These are phyloP conservation scores for Paxillus rubicundulus DNA, from an alignment of 768 basidiomycete genomes.

Conservation along the genomic window DNA sequence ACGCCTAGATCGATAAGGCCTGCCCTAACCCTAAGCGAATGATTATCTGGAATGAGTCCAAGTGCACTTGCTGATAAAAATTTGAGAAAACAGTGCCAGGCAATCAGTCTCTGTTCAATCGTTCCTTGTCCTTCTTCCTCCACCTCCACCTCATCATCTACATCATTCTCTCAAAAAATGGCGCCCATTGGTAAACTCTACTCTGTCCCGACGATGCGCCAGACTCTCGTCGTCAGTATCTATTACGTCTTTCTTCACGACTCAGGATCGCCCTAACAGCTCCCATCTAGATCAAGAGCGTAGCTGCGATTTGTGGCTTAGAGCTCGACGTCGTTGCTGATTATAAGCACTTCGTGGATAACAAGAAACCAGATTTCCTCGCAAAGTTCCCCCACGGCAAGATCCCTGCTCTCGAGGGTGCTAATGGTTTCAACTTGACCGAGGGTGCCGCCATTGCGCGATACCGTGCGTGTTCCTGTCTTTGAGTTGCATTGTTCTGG, in stretches of 20 bases:
- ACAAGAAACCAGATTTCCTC: constrained; percentile 68
- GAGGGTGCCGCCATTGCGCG: constrained; percentile 81
- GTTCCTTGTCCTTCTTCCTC: constrained; percentile 12
- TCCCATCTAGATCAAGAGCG: constrained; percentile 45
- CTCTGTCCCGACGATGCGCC: constrained; percentile 41
- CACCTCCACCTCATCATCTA: constrained; percentile 21
- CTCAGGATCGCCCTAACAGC: constrained; percentile 8
- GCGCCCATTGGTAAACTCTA: constrained; percentile 65
- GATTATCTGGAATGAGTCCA: constrained; percentile 9
- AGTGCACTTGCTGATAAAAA: constrained; percentile 21
- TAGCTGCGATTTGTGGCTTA: constrained; percentile 58
- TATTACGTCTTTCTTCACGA: constrained; percentile 4
- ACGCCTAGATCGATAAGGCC: constrained; percentile 29
- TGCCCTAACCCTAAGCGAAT: constrained; percentile 12
- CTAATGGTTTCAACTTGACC: constrained; percentile 74
- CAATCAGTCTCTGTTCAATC: not conserved
- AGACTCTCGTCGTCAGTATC: constrained; percentile 46
- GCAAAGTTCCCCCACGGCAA: constrained; percentile 79
- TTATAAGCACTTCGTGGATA: constrained; percentile 63
- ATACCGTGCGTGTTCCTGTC: constrained; percentile 66
- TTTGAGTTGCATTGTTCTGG: not conserved
- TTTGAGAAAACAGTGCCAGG: constrained; percentile 6
- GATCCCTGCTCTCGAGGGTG: constrained; percentile 78
- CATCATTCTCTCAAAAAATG: constrained; percentile 39
- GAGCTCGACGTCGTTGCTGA: constrained; percentile 49